phyloP scores from a whole-genome alignment of 345 rosid genomes.

The Ceriops zippeliana region DNA sequence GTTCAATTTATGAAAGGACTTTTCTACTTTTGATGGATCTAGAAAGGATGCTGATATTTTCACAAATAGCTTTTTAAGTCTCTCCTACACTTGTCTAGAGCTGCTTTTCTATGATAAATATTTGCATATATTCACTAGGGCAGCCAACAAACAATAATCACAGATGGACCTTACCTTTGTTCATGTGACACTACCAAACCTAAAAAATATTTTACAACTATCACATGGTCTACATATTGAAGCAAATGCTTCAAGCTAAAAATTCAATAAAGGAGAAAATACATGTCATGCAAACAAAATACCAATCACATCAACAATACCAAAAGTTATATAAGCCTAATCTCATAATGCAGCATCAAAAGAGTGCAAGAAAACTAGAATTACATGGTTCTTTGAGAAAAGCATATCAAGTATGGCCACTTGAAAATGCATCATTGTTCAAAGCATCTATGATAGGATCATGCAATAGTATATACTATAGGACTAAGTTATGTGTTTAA shows the following conservation, averaged over 20 bases:
- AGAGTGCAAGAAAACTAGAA: neutral
- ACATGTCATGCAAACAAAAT: neutral
- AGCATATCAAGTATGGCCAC: too few relatives aligned
- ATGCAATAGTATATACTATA: too few relatives aligned
- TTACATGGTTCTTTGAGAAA: too few relatives aligned
- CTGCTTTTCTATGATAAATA: slow-evolving; percentile 44
- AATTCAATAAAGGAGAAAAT: neutral
- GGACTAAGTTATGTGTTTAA: too few relatives aligned
- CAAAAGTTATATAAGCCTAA: neutral
- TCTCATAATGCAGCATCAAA: neutral
- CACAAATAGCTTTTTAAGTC: slow-evolving; percentile 37
- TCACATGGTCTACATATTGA: neutral
- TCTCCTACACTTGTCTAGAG: slow-evolving; percentile 49
- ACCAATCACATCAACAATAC: neutral
- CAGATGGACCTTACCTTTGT: too few relatives aligned
- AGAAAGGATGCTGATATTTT: slow-evolving; percentile 77
- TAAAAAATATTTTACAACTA: neutral
- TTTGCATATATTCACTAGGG: neutral
- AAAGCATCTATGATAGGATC: too few relatives aligned
- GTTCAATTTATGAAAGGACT: slow-evolving; percentile 56
- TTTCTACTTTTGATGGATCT: slow-evolving; percentile 72
- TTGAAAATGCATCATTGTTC: too few relatives aligned
- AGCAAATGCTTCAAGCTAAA: neutral
- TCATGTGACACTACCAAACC: too few relatives aligned
- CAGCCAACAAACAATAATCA: too few relatives aligned